Evolutionary conservation across 306 rosid genomes (phyloP), one percentile per base, ranked within the genome.

Genomic region (Abrus precatorius): DNA sequence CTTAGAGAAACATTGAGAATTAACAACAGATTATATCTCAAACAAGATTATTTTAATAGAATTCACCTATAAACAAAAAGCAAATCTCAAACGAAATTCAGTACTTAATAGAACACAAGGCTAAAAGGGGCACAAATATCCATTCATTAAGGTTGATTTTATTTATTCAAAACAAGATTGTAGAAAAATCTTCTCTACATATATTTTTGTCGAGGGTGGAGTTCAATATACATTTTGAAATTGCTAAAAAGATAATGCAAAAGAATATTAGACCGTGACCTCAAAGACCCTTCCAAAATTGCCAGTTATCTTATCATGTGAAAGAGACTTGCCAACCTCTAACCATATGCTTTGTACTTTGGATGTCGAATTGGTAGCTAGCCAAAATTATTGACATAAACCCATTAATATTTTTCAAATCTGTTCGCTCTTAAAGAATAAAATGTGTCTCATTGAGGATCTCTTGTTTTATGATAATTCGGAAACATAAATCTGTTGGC

Each of bases 401-500:
- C 2, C 78, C 83, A 78, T 11, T 55, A 40, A 67, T 74, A 40
- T 79, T 80, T 82, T 75, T 76, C 36, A 74, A 78, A 82, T 73
- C 82, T 74, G 88, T 74, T 78, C 82, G 79, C 73, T 82, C 43
- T 61, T 52, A 60, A 27, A 78, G 32, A 80, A 76, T 66, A 76
- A 50, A 34, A 14, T 78, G 78, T 67, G 68, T 72, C 76, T 57
- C 68, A 41, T 38, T 79, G 79, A 48, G 70, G 77, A 86, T 83
- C 59, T 76, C 40, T 65, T 72, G 20, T 76, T 83, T 65, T 45
- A 66, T 76, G 11, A 63, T 69, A 56, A 74, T 76, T 28, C 34
- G 43, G 66, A 65, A 83, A 83, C 87, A 80, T 34, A 64, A 82
- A 73, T 89, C 87, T 77, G 86, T 76, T 83, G 86, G 90, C 81